These are phyloP conservation scores for Kluyveromyces sp. DNA, from an alignment of 1,139 yeast species.

Conservation along the genomic window DNA sequence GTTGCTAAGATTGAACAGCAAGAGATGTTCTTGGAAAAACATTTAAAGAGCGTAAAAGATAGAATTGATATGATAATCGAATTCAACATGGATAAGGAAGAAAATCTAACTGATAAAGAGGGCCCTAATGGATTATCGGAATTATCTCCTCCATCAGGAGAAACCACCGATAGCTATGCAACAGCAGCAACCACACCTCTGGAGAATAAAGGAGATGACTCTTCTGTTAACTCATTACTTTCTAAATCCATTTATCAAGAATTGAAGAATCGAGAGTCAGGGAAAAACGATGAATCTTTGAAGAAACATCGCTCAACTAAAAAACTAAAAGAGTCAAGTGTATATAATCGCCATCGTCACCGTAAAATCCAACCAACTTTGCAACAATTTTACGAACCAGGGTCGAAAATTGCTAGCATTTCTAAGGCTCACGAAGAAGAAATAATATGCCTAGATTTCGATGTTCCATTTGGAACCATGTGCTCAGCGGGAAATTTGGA, in stretches of 20 bases:
- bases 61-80: conserved; percentile 34
- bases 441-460: conserved; percentile 54
- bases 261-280: conserved; percentile 8
- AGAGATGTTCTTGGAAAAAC: conserved; percentile 45
- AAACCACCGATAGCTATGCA: conserved; percentile 5
- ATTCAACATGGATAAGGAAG: conserved; percentile 25
- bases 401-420: conserved; percentile 44
- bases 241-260: conserved; percentile 14
- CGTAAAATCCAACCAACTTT: conserved; percentile 51
- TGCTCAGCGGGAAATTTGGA: conserved; percentile 71
- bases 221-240: background rate
- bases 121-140: conserved; percentile 7
- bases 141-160: background rate
- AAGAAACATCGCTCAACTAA: conserved; percentile 12
- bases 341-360: conserved; percentile 21
- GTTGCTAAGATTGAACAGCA: conserved; percentile 53
- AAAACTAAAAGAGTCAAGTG: conserved; percentile 20
- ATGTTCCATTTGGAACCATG: conserved; percentile 60
- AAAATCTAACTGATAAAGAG: conserved; percentile 19
- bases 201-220: background rate
- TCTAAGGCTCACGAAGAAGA: conserved; percentile 44
- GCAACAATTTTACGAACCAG: conserved; percentile 54
- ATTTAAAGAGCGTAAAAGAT: conserved; percentile 36
- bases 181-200: conserved; percentile 6
- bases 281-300: background rate